Conservation (phyloP, 345 rosid genomes). For the Firmiana major region DNA sequence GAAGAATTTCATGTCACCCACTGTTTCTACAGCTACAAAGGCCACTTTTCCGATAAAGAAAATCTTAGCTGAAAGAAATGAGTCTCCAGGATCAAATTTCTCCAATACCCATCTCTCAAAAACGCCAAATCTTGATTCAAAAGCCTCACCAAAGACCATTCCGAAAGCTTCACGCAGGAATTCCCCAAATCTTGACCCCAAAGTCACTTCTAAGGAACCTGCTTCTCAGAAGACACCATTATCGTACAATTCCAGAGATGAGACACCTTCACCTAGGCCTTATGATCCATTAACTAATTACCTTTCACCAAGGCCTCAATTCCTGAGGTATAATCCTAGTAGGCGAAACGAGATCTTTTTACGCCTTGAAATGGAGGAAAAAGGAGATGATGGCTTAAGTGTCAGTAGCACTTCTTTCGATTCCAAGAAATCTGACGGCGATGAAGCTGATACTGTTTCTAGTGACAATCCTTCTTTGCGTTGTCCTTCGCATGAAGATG, state of each 20-base stretch:
- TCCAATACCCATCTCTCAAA: conserved; percentile 13
- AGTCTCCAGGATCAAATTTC: background rate
- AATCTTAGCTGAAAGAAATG: conserved; percentile 39
- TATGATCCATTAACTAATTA: conserved; percentile 29
- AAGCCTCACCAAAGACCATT: background rate
- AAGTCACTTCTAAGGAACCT: background rate
- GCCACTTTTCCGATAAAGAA: conserved; percentile 29
- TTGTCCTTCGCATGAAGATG: conserved; percentile 9
- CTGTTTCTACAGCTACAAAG: conserved; percentile 35
- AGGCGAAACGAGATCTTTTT: conserved; percentile 29
- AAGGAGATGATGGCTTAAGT: background rate
- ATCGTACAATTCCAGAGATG: conserved; percentile 3
- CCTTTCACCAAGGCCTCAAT: conserved; percentile 43
- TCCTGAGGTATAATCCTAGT: conserved; percentile 36
- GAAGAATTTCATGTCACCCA: conserved; percentile 34
- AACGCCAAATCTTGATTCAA: conserved; percentile 10
- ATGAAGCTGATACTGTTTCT: conserved; percentile 13
- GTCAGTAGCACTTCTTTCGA: background rate
- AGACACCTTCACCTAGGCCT: conserved; percentile 16
- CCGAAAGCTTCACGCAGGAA: background rate
- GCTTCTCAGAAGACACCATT: background rate
- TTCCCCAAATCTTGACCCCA: background rate
- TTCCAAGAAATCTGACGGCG: background rate
- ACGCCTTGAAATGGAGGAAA: conserved; percentile 18
- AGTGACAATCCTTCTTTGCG: background rate